These are phyloP conservation scores for Malassezia furfur DNA, from an alignment of 1,284 basidiomycete genomes.

Conservation along the genomic window DNA sequence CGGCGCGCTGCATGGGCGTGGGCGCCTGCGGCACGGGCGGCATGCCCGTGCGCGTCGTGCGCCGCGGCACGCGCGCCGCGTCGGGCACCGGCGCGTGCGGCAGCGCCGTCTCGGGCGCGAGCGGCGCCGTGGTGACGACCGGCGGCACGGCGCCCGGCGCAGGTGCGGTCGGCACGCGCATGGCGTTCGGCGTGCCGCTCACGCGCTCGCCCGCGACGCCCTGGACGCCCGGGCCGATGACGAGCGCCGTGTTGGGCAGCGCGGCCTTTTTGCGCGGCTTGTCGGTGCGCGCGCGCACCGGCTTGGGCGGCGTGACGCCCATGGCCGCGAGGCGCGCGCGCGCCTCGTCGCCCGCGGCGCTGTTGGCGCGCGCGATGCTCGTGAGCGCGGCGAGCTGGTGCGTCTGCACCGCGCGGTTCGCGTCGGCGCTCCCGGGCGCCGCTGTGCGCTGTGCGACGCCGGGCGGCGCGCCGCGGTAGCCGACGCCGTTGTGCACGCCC, in stretches of 20 bases:
- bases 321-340: slow-evolving; percentile 18
- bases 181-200: not conserved
- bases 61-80: not conserved
- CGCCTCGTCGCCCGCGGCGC: slow-evolving; percentile 11
- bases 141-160: not conserved
- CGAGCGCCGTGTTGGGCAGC: slow-evolving; percentile 33
- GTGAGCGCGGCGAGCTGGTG: slow-evolving; percentile 15
- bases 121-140: not conserved
- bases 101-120: not conserved
- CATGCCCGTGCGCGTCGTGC: not conserved
- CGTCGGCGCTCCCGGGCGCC: not conserved
- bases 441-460: no score
- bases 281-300: not conserved
- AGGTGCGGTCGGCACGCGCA: not conserved
- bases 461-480: slow-evolving; percentile 6
- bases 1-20: not conserved
- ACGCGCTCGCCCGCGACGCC: slow-evolving; percentile 16
- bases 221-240: slow-evolving; percentile 41
- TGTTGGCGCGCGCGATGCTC: slow-evolving; percentile 14
- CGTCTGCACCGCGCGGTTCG: slow-evolving; percentile 2
- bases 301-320: slow-evolving; percentile 16
- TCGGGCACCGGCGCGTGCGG: not conserved
- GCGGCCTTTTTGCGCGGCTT: slow-evolving; percentile 2
- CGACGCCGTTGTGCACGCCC: slow-evolving; percentile 24
- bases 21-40: not conserved